Percentiles rank a stretch among this genome's conserved stretches.
phyloP scores from a whole-genome alignment of 2,329 filamentous ascomycete species.

The Calcarisporium arbuscula region DNA sequence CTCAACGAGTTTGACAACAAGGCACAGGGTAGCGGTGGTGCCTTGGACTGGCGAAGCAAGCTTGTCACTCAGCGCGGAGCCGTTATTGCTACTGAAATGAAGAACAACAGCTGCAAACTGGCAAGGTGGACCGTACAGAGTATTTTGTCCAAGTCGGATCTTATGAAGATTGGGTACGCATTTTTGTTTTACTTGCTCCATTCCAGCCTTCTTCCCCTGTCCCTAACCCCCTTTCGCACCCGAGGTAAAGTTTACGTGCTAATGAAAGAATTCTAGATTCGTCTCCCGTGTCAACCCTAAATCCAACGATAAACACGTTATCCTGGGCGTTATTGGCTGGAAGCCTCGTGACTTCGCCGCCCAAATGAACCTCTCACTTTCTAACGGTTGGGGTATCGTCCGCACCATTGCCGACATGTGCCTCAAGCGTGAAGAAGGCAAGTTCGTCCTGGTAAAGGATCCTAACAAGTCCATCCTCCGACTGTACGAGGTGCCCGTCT shows the following conservation, averaged over 20 bases:
- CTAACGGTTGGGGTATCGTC: constrained; percentile 98
- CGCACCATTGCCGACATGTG: constrained; percentile 97
- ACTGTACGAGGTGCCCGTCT: constrained; percentile 81
- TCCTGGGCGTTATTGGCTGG: constrained; percentile 93
- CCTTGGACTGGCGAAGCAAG: constrained; percentile 95
- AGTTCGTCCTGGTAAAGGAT: constrained; percentile 80
- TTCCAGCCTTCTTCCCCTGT: neutral
- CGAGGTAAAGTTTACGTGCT: constrained; percentile 5
- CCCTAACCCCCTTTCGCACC: neutral
- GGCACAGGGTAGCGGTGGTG: constrained; percentile 89
- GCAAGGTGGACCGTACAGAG: constrained; percentile 96
- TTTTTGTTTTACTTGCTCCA: constrained; percentile 4
- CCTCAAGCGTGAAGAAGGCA: constrained; percentile 68
- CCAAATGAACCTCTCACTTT: constrained; percentile 96
- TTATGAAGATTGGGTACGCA: constrained; percentile 92
- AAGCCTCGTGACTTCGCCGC: constrained; percentile 94
- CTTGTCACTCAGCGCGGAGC: constrained; percentile 91
- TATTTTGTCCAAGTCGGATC: constrained; percentile 93
- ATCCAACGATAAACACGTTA: constrained; percentile 86
- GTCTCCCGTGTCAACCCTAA: constrained; percentile 92
- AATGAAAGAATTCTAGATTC: constrained; percentile 53
- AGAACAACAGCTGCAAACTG: constrained; percentile 99
- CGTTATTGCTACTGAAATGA: constrained; percentile 98
- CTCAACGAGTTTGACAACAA: constrained; percentile 99
- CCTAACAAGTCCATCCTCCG: constrained; percentile 95